Base-by-base conservation (phyloP, 1,284 basidiomycete genomes). In the Sanghuangporus sanghuang region DNA sequence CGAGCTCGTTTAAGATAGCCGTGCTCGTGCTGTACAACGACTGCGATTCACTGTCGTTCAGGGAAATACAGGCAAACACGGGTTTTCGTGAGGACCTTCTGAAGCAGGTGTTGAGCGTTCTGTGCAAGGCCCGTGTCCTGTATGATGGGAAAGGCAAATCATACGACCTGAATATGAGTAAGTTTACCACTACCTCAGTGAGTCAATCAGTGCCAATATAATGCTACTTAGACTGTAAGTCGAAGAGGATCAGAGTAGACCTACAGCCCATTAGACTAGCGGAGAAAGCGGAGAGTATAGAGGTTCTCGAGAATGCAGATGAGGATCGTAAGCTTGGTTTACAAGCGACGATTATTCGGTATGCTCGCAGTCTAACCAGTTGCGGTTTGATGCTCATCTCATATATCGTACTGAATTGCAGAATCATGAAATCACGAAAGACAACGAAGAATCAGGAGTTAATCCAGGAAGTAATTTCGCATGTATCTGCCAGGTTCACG, bases 371-470 rank as follows among this genome's bases (percentile, higher is more conserved):
- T 42, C 42, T 35, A 46, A 52, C n/a, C 40, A 42, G 39, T 53
- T 11, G n/a, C 21, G 35, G 32, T 8, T 60, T 52, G 40, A 36
- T 7, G 18, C 56, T 11, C 18, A 8, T 56, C 18, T 21, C 4
- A 32, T 3, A 3, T 62, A 27, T 35, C 27, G 23, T 35, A 32
- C 53, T 35, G 18, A n/a, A 21, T 16, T 62, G 5, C 70, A 93
- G 95, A 63, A 93, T 98, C 75, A 98, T 98, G 96, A 98, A 98
- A 78, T 93, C 95, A 27, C 86, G 96, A 64, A 96, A 97, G 86
- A 94, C 92, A 66, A 91, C 98, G 89, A 96, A 96, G 81, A 96
- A 98, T 77, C 92, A 96, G 74, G 84, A 87, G 0, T 79, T 99
- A 67, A 95, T 99, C 67, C 91, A 93, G 71, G 97, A 99, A 73